Percentiles rank a stretch among this genome's conserved stretches.
phyloP scores from a whole-genome alignment of 257 asterid species.

The Haberlea rhodopensis region DNA sequence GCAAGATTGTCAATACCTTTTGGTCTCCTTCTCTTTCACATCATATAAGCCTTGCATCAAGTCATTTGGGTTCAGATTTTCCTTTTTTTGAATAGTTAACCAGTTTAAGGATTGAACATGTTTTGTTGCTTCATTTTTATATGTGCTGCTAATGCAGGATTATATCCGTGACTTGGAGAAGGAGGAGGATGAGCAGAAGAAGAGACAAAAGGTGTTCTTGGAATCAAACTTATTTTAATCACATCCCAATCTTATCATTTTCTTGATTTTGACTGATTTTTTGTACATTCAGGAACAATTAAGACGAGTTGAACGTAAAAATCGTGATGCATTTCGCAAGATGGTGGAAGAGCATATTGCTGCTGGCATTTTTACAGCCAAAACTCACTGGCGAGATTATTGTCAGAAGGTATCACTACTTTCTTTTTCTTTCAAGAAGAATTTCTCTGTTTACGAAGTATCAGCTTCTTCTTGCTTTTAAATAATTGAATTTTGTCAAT shows the following conservation, averaged over 20 bases:
- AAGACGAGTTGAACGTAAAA: conserved; percentile 86
- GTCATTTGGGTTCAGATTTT: conserved; percentile 8
- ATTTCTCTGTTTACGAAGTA: conserved; percentile 6
- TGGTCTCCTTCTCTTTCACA: conserved; percentile 19
- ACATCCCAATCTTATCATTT: neutral
- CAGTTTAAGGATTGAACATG: neutral
- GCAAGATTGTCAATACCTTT: neutral
- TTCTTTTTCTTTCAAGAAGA: conserved; percentile 11
- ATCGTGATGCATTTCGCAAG: conserved; percentile 87
- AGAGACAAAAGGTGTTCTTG: conserved; percentile 65
- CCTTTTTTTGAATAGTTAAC: conserved; percentile 19
- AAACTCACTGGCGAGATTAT: conserved; percentile 88
- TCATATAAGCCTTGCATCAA: conserved; percentile 16
- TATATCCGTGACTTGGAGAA: conserved; percentile 90
- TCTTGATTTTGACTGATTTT: conserved; percentile 26
- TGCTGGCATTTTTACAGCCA: conserved; percentile 79
- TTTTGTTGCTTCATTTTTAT: conserved; percentile 14
- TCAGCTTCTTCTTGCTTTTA: conserved; percentile 4
- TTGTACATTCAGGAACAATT: conserved; percentile 59
- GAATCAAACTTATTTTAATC: conserved; percentile 15
- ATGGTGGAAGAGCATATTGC: conserved; percentile 89
- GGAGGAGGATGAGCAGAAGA: conserved; percentile 92
- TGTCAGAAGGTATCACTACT: conserved; percentile 57
- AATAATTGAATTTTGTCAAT: neutral
- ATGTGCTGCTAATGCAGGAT: conserved; percentile 52